phyloP scores from a whole-genome alignment of 2,329 filamentous ascomycete species.

The Phaeoacremonium minimum region DNA sequence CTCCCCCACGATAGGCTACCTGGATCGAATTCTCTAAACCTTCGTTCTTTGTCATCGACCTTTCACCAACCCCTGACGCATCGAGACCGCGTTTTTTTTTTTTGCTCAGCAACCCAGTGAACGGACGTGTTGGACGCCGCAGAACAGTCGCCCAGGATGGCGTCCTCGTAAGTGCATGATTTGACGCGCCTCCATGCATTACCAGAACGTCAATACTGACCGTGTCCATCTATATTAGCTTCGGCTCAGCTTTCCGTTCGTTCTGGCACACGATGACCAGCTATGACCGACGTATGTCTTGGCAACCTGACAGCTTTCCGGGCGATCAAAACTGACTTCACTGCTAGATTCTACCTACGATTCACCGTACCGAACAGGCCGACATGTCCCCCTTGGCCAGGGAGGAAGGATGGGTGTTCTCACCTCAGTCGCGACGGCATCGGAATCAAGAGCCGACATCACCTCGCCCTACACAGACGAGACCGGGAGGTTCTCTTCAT shows the following conservation, averaged over 20 bases:
- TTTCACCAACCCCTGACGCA: too few species aligned
- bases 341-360: conserved; percentile 85
- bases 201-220: conserved; percentile 6
- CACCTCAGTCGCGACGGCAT: conserved; percentile 83
- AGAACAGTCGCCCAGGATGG: conserved; percentile 9
- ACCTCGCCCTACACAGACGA: conserved; percentile 77
- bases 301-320: conserved; percentile 14
- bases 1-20: too few species aligned
- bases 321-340: conserved; percentile 12
- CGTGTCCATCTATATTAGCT: conserved; percentile 31
- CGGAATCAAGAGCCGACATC: conserved; percentile 84
- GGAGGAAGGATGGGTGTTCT: conserved; percentile 66
- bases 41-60: too few species aligned
- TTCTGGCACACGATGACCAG: conserved; percentile 93
- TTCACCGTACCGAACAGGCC: conserved; percentile 86
- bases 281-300: conserved; percentile 59
- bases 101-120: too few species aligned
- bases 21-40: too few species aligned
- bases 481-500: conserved; percentile 46
- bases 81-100: too few species aligned
- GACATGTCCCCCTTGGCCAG: conserved; percentile 83
- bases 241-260: conserved; percentile 72
- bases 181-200: background rate
- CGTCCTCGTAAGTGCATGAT: conserved; percentile 9
- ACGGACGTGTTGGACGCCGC: too few species aligned